A percentile compares a stretch with the other conserved stretches of the same genome.
These are phyloP conservation scores for Paralagenidium karlingii DNA, from an alignment of 352 stramenopile species.

Conservation along the genomic window DNA sequence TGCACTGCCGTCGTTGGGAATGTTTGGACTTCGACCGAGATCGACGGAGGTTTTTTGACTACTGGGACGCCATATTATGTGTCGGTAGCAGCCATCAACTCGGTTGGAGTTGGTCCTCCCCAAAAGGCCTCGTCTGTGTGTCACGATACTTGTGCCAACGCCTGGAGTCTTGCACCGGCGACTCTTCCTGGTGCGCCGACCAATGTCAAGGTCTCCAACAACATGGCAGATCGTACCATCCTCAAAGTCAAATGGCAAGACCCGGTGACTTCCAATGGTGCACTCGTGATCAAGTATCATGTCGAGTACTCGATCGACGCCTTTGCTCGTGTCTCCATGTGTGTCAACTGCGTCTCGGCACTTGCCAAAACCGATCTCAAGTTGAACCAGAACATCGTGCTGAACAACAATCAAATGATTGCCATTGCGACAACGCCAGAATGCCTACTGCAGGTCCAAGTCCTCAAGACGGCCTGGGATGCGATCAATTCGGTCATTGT, in stretches of 20 bases:
- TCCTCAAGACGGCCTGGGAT: conserved; percentile 22
- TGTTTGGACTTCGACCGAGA: conserved; percentile 47
- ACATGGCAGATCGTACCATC: conserved; percentile 50
- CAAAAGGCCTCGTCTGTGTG: conserved; percentile 24
- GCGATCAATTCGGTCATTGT: conserved; percentile 9
- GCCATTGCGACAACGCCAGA: conserved; percentile 24
- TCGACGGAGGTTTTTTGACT: conserved; percentile 69
- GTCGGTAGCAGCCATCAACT: conserved; percentile 81
- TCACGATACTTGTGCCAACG: conserved; percentile 35
- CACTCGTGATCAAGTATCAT: conserved; percentile 46
- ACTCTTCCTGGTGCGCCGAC: conserved; percentile 58
- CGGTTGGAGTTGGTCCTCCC: conserved; percentile 53
- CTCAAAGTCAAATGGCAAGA: conserved; percentile 82
- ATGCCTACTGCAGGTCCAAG: conserved; percentile 38
- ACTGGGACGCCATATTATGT: conserved; percentile 84
- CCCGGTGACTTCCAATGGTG: conserved; percentile 48
- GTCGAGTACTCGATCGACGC: conserved; percentile 75
- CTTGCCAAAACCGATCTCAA: conserved; percentile 23
- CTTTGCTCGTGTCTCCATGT: conserved; percentile 27
- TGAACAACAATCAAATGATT: conserved; percentile 25
- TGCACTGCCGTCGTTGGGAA: conserved; percentile 37
- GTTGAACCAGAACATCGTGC: conserved; percentile 13
- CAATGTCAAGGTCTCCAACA: conserved; percentile 72
- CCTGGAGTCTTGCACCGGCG: conserved; percentile 26
- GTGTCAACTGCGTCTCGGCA: conserved; percentile 25